Percentiles rank a stretch among this genome's conserved stretches.
Evolutionary conservation across 768 basidiomycete species (phyloP).

Genomic region (Auriscalpium vulgare): DNA sequence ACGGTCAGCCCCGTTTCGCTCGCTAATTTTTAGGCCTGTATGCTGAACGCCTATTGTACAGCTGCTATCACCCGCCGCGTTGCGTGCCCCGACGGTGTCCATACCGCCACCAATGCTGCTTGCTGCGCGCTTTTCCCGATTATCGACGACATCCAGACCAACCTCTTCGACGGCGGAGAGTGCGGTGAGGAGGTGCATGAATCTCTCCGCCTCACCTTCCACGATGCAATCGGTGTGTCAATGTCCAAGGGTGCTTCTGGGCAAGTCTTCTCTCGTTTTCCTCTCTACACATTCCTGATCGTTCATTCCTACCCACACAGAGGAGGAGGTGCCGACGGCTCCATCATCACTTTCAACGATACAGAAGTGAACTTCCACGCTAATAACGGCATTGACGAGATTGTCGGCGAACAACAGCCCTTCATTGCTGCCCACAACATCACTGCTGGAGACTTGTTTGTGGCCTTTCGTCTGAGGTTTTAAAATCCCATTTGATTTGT

Average conservation of each 20-base stretch:
- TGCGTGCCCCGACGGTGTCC: slow-evolving; percentile 24
- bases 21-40: background rate
- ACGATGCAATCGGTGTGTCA: slow-evolving; percentile 18
- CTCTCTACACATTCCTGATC: background rate
- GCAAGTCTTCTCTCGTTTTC: slow-evolving; percentile 1
- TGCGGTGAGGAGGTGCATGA: slow-evolving; percentile 25
- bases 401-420: slow-evolving; percentile 28
- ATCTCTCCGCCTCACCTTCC: slow-evolving; percentile 21
- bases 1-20: slow-evolving; percentile 5
- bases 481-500: background rate
- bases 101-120: slow-evolving; percentile 21
- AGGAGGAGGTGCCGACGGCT: slow-evolving; percentile 37
- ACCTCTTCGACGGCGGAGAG: slow-evolving; percentile 22
- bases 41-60: background rate
- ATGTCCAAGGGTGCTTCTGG: slow-evolving; percentile 10
- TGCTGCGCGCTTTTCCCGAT: slow-evolving; percentile 26
- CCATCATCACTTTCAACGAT: slow-evolving; percentile 36
- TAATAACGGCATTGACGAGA: slow-evolving; percentile 35
- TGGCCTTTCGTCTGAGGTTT: background rate
- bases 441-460: slow-evolving; percentile 40
- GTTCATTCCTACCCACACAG: slow-evolving; percentile 3
- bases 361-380: slow-evolving; percentile 36
- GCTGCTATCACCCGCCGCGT: slow-evolving; percentile 16
- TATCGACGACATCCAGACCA: slow-evolving; percentile 23
- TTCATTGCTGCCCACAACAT: slow-evolving; percentile 30